Base-by-base conservation (phyloP, 1,284 basidiomycete species). In the Boletellus deceptivus region DNA sequence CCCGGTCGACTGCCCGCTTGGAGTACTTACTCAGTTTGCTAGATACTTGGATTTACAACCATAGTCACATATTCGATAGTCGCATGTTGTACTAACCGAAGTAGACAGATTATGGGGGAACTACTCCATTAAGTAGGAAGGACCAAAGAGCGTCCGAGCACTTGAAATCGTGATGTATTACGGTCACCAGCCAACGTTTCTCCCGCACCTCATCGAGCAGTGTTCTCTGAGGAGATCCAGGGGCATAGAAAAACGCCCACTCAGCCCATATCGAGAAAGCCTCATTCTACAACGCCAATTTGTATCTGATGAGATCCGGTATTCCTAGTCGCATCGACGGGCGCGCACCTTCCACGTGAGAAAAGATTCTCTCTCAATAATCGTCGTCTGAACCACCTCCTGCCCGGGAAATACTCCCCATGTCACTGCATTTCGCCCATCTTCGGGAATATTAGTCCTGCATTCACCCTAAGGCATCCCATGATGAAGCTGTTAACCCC, bases 321-420 rank as follows among this genome's bases (percentile, higher is more conserved):
- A 36, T 46, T 40, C 22, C 31, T 13, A 4, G 25, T 46, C 9
- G 33, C n/a, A 14, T 17, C 25, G 45, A 1, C 25, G 14, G 43
- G 29, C 8, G 60, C 74, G 33, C 35, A 89, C 91, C 84, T 93
- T 95, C 93, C 93, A 97, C 1, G 91, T 85, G 36, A 93, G 70
- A 75, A 98, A 98, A 7, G 92, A 95, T 56, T 91, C 85, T 49
- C 80, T 80, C 63, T 98, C 97, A 47, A 99, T 98, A 61, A 99
- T 98, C 0, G 97, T 99, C 8, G 95, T 93, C 67, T 98, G 96
- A 2, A 89, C 83, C 52, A 99, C 89, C 71, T 99, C 97, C 66
- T 95, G 89, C 0, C 92, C 93, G 4, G 97, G 93, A 72, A 99
- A 99, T 9, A 97, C 90, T 55, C 96, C 96, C 97, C 96, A 99